phyloP scores from a whole-genome alignment of 2,329 filamentous ascomycete species.

The Hypoxylon sp. region DNA sequence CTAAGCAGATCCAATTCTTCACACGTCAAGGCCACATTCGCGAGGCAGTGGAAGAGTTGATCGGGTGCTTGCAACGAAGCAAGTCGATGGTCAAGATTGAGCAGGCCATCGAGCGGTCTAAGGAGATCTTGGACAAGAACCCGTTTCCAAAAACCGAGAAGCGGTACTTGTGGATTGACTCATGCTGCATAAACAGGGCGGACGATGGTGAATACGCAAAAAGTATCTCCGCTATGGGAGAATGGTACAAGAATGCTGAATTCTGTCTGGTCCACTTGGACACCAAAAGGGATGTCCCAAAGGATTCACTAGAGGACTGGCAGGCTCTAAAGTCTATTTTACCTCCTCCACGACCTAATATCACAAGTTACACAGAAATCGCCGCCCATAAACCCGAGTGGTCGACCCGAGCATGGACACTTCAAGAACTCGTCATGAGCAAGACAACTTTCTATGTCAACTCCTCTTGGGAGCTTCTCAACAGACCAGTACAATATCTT shows the following conservation, averaged over 20 bases:
- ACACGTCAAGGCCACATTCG: constrained; percentile 43
- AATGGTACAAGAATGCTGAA: constrained; percentile 52
- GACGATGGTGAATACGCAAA: constrained; percentile 52
- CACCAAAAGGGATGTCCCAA: constrained; percentile 34
- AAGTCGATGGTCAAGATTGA: constrained; percentile 54
- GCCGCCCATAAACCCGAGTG: constrained; percentile 47
- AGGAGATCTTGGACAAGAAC: constrained; percentile 50
- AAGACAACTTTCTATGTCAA: constrained; percentile 57
- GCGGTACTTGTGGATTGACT: constrained; percentile 55
- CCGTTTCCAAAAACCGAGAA: constrained; percentile 49
- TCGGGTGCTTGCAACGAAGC: constrained; percentile 46
- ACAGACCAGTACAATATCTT: constrained; percentile 51
- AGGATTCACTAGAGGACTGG: constrained; percentile 50
- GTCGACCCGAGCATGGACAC: constrained; percentile 54
- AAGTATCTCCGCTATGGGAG: constrained; percentile 55
- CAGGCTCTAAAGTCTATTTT: constrained; percentile 33
- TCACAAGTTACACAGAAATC: constrained; percentile 45
- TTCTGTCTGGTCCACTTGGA: constrained; percentile 54
- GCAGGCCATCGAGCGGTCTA: constrained; percentile 46
- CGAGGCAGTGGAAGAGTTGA: constrained; percentile 50
- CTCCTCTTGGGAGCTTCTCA: constrained; percentile 51
- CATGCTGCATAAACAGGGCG: constrained; percentile 55
- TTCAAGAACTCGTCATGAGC: constrained; percentile 56
- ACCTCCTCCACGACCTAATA: constrained; percentile 34
- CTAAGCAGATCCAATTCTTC: constrained; percentile 46